These are phyloP conservation scores for Oxyria digyna DNA, from an alignment of 148 eudicot species.

Conservation along the genomic window DNA sequence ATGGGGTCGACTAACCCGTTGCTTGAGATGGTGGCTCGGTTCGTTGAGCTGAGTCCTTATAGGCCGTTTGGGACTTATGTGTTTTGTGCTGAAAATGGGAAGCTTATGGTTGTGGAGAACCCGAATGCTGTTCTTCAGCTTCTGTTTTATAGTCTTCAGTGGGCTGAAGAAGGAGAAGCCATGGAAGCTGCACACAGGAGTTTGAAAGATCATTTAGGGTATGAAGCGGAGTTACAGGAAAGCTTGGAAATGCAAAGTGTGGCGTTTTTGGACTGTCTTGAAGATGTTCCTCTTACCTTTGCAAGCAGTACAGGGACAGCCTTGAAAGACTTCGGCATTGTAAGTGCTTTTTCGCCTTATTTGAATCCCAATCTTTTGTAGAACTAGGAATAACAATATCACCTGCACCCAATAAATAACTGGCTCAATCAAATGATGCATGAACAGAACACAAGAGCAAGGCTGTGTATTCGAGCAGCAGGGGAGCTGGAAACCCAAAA, in stretches of 20 bases:
- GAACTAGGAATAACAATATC: too few relatives aligned
- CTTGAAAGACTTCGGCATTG: conserved; percentile 65
- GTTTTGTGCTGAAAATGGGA: conserved; percentile 52
- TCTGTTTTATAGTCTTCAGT: conserved; percentile 54
- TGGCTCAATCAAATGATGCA: too few relatives aligned
- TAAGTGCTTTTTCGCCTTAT: too few relatives aligned
- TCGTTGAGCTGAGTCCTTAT: conserved; percentile 66
- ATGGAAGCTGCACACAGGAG: conserved; percentile 30
- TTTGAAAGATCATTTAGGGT: conserved; percentile 41
- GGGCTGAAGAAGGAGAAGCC: conserved; percentile 31
- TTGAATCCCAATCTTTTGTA: too few relatives aligned
- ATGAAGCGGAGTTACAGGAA: conserved; percentile 36
- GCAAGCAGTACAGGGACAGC: conserved; percentile 20
- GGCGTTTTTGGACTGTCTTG: conserved; percentile 33
- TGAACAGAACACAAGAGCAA: conserved; percentile 76
- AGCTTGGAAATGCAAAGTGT: conserved; percentile 38
- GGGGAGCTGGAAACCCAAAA: conserved; percentile 64
- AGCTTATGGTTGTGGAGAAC: conserved; percentile 40
- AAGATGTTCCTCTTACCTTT: conserved; percentile 49
- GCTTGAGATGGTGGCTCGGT: conserved; percentile 39
- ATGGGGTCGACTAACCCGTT: conserved; percentile 59
- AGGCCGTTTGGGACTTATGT: conserved; percentile 72
- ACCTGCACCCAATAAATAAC: too few relatives aligned
- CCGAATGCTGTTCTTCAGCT: conserved; percentile 67
- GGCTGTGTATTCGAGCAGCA: conserved; percentile 75